Conservation (phyloP, 2,329 filamentous ascomycete genomes). For the Ophiostoma populinum region DNA sequence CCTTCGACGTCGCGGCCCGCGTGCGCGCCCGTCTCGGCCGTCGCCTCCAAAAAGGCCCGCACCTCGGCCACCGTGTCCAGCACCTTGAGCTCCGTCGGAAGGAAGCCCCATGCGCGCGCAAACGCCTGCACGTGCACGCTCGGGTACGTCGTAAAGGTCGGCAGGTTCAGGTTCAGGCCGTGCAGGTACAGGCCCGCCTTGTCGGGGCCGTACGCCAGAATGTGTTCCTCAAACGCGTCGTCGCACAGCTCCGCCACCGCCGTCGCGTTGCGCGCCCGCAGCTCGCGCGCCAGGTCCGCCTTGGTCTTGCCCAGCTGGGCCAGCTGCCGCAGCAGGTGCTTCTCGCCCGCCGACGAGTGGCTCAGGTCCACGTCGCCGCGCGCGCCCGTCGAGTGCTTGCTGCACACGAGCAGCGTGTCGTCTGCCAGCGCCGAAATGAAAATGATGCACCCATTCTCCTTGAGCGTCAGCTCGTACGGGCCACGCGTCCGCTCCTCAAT, state of each 20-base stretch:
- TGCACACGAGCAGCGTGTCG: constrained; percentile 83
- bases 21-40: constrained; percentile 78
- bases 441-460: constrained; percentile 99
- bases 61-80: constrained; percentile 60
- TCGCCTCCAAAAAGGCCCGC: constrained; percentile 63
- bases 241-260: constrained; percentile 94
- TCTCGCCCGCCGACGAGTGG: constrained; percentile 72
- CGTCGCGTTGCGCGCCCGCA: constrained; percentile 72
- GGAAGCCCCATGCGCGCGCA: constrained; percentile 85
- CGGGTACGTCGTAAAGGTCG: constrained; percentile 76
- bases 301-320: constrained; percentile 59
- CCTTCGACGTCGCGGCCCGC: constrained; percentile 88
- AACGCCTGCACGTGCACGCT: constrained; percentile 73
- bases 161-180: constrained; percentile 90
- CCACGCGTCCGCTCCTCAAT: constrained; percentile 61
- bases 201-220: constrained; percentile 70
- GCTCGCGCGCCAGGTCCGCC: constrained; percentile 56
- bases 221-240: constrained; percentile 91
- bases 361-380: constrained; percentile 55
- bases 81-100: constrained; percentile 64
- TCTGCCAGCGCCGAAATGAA: constrained; percentile 88
- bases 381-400: constrained; percentile 87
- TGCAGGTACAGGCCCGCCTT: constrained; percentile 85
- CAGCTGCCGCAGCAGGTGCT: constrained; percentile 67
- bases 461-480: constrained; percentile 88